Evolutionary conservation across 1,284 basidiomycete species (phyloP).

Genomic region (Austropuccinia psidii): DNA sequence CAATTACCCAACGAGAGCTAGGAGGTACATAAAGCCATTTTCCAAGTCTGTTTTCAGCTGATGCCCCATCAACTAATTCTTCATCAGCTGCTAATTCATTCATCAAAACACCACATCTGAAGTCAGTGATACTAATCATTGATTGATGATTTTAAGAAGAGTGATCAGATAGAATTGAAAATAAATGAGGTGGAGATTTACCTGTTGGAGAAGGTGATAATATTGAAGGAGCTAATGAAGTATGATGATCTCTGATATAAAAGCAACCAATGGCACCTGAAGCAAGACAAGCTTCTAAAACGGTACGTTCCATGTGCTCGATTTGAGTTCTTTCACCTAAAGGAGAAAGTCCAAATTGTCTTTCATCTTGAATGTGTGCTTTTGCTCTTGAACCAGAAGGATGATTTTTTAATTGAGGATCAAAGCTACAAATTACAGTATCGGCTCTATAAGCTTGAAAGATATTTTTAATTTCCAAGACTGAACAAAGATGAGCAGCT

Average conservation of each 20-base stretch:
- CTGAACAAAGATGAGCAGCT: not conserved
- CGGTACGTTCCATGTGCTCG: conserved; percentile 16
- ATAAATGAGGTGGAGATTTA: not conserved
- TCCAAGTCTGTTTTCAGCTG: conserved; percentile 19
- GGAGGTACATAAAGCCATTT: conserved; percentile 24
- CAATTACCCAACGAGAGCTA: not conserved
- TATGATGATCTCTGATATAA: not conserved
- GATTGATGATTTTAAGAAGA: not conserved
- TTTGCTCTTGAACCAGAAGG: not conserved
- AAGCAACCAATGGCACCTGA: conserved; percentile 2
- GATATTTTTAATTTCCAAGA: conserved; percentile 23
- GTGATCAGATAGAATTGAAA: not conserved
- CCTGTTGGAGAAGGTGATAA: not conserved
- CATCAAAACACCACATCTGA: conserved; percentile 27
- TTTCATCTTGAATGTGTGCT: not conserved
- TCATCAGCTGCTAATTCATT: conserved; percentile 26
- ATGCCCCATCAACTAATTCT: not conserved
- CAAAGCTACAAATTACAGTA: conserved; percentile 26
- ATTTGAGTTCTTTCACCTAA: conserved; percentile 5
- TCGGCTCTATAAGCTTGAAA: conserved; percentile 28
- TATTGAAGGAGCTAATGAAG: not conserved
- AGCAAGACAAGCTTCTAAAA: conserved; percentile 2
- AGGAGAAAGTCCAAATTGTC: conserved; percentile 7
- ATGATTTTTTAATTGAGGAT: not conserved
- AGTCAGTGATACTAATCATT: conserved; percentile 11